A percentile compares a stretch with the other conserved stretches of the same genome.
Evolutionary conservation across 1,139 yeast species (phyloP).

Genomic region (Yamadazyma buinensis): DNA sequence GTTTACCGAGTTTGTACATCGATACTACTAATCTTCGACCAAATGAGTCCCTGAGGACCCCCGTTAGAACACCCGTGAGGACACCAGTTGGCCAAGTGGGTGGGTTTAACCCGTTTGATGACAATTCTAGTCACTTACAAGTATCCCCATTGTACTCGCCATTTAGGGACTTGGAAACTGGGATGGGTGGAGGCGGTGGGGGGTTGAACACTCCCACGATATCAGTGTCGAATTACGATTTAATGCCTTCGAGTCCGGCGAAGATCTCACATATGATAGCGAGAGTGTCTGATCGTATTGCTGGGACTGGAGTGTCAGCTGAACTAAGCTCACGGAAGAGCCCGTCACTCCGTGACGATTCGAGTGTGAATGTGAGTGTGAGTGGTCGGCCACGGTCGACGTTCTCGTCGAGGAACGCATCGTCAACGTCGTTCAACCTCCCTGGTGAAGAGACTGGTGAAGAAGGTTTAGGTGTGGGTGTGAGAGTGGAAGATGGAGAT

Average conservation of each 20-base stretch:
- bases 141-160: slow-evolving; percentile 9
- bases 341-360: slow-evolving; percentile 3
- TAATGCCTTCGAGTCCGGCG: slow-evolving; percentile 10
- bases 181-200: slow-evolving; percentile 3
- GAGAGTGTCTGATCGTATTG: slow-evolving; percentile 41
- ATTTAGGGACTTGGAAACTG: slow-evolving; percentile 11
- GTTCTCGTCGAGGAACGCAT: slow-evolving; percentile 3
- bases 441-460: too few species aligned
- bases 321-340: slow-evolving; percentile 4
- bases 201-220: slow-evolving; percentile 13
- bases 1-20: neutral
- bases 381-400: too few species aligned
- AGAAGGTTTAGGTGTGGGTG: too few species aligned
- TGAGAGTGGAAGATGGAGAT: too few species aligned
- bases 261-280: slow-evolving; percentile 24
- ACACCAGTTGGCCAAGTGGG: too few species aligned
- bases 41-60: neutral
- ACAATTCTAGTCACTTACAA: neutral
- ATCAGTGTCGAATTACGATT: slow-evolving; percentile 9
- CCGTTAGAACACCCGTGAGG: neutral
- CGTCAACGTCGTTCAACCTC: too few species aligned
- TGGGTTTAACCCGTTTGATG: slow-evolving; percentile 1
- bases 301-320: slow-evolving; percentile 29
- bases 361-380: slow-evolving; percentile 1
- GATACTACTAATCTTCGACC: neutral